phyloP scores from a whole-genome alignment of 2,329 filamentous ascomycete species.

The Claviceps sorghi region DNA sequence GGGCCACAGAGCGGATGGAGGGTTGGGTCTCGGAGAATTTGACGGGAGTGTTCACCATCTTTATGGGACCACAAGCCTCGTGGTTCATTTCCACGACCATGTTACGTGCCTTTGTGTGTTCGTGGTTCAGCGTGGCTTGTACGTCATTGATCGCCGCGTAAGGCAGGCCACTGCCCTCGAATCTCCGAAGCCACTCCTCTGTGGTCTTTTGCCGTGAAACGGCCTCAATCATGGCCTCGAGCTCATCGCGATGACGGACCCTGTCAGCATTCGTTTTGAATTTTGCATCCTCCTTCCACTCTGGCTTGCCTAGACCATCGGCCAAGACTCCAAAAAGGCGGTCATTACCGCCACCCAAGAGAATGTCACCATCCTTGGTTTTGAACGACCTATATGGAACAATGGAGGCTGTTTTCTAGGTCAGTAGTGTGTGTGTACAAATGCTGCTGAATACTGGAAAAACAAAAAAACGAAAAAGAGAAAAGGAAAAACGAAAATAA shows the following conservation, averaged over 20 bases:
- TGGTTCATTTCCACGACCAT: slow-evolving; percentile 91
- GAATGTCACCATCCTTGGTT: slow-evolving; percentile 54
- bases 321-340: slow-evolving; percentile 52
- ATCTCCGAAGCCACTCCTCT: slow-evolving; percentile 68
- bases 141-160: slow-evolving; percentile 91
- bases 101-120: slow-evolving; percentile 67
- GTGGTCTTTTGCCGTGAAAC: slow-evolving; percentile 68
- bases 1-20: slow-evolving; percentile 61
- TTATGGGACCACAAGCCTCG: slow-evolving; percentile 66
- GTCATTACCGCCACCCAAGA: slow-evolving; percentile 61
- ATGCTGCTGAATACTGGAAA: background rate
- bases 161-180: slow-evolving; percentile 86
- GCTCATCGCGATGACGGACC: slow-evolving; percentile 55
- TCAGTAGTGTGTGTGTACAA: background rate
- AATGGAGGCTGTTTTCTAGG: slow-evolving; percentile 57
- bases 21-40: slow-evolving; percentile 81
- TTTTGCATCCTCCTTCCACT: slow-evolving; percentile 45
- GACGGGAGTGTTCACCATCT: slow-evolving; percentile 84
- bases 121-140: slow-evolving; percentile 66
- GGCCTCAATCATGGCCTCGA: slow-evolving; percentile 67
- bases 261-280: slow-evolving; percentile 48
- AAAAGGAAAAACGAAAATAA: background rate
- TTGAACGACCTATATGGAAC: slow-evolving; percentile 84
- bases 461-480: too few species aligned
- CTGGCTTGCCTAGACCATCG: slow-evolving; percentile 39